Base-by-base conservation (phyloP, 192 early-diverging fungal genomes). In the Linnemannia elongata region DNA sequence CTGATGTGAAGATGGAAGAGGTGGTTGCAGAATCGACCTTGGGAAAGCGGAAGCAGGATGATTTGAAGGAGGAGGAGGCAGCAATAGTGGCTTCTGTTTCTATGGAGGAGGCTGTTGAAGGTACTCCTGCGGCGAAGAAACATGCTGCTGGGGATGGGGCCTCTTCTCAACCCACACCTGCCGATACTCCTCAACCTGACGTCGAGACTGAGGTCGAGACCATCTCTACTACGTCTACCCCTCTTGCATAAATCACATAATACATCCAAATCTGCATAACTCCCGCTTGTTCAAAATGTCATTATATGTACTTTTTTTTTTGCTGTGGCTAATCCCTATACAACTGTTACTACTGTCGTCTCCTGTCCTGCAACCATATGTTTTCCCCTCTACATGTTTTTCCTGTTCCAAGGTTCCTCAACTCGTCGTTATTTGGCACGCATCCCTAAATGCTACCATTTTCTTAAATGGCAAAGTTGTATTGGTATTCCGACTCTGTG, bases 401-500 rank as follows among this genome's bases (percentile, higher is more conserved):
- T 60, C 2, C 33, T 66, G 49, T 17, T 52, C 49, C 49, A 0
- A 18, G 0, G 17, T 4, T 4, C 49, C 20, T 52, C 44, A 10
- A 45, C 10, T 52, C 15, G 18, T 52, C 47, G 44, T 45, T 45
- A 52, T 15, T 17, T 17, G 47, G 47, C 17, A 20, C 18, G 49
- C 18, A 20, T 17, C 17, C 4, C 17, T 10, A 7, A 49, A 49
- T 3, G 20, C 3, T 5, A 20, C 13, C 12, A 27, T 6, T 27
- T 4, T 12, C 20, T 70, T 76, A 84, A 39, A 85, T 80, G 22
- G 79, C 24, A 76, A 84, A 88, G 78, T 79, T 82, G 57, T 81
- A 74, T 7, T 80, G 42, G 68, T 87, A 76, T 24, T 91, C 89
- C 7, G 69, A 44, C 57, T 89, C 82, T 15, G 82, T 39, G 70